These are phyloP conservation scores for Ophiostoma australiae DNA, from an alignment of 2,329 filamentous ascomycete species.

Conservation along the genomic window DNA sequence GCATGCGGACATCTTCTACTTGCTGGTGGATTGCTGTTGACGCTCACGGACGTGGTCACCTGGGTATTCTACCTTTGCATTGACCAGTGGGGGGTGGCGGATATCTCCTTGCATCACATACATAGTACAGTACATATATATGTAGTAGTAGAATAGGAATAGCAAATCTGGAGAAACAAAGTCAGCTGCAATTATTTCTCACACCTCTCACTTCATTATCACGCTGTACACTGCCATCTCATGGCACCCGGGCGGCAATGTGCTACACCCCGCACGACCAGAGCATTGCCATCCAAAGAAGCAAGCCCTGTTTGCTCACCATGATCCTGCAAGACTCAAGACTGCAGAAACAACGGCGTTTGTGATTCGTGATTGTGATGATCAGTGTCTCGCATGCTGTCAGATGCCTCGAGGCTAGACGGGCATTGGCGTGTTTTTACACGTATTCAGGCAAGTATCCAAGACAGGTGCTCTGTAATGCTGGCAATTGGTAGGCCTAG, in stretches of 20 bases:
- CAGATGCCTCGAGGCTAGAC: neutral
- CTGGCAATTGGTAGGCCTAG: neutral
- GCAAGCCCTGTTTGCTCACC: neutral
- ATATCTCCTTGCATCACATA: neutral
- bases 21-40: neutral
- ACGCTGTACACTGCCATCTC: too few species aligned
- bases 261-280: neutral
- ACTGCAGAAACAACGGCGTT: neutral
- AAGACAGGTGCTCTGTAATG: neutral
- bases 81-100: slow-evolving; percentile 13
- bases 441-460: too few species aligned
- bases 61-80: slow-evolving; percentile 4
- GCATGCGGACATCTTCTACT: neutral
- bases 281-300: neutral
- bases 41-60: neutral
- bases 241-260: neutral
- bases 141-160: too few species aligned
- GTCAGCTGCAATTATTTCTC: neutral
- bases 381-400: slow-evolving; percentile 7
- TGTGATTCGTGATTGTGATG: neutral
- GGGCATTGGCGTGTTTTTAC: neutral
- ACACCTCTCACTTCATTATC: too few species aligned
- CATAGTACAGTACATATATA: too few species aligned
- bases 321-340: neutral
- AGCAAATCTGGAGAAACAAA: neutral